Conservation (phyloP, 2,329 filamentous ascomycete genomes). For the Metarhizium robertsii region DNA sequence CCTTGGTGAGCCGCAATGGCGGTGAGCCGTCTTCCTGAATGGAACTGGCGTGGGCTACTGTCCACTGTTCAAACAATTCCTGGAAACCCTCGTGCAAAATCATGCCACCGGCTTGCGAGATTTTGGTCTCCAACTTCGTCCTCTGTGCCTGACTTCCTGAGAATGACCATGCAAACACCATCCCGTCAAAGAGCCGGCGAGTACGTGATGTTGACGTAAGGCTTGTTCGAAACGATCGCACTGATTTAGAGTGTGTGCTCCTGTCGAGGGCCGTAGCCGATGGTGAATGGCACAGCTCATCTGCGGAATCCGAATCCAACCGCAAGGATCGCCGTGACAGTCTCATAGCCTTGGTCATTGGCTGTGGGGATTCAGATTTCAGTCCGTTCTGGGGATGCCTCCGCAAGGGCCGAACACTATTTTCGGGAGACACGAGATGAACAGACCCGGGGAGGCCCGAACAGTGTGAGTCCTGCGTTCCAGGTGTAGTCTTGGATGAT, state of each 20-base stretch:
- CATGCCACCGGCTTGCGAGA: conserved; percentile 61
- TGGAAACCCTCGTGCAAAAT: conserved; percentile 71
- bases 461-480: conserved; percentile 21
- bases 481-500: conserved; percentile 27
- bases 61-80: conserved; percentile 56
- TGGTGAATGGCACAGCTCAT: conserved; percentile 36
- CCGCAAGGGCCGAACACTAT: conserved; percentile 11
- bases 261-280: conserved; percentile 26
- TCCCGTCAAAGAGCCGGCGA: conserved; percentile 56
- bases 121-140: conserved; percentile 45
- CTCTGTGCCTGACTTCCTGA: conserved; percentile 31
- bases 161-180: conserved; percentile 83
- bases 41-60: conserved; percentile 24
- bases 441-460: conserved; percentile 14
- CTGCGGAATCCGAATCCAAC: conserved; percentile 34
- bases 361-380: conserved; percentile 19
- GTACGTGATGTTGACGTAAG: conserved; percentile 16
- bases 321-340: conserved; percentile 16
- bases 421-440: conserved; percentile 15
- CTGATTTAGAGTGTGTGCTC: conserved; percentile 21
- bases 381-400: conserved; percentile 9
- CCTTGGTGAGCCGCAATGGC: conserved; percentile 42
- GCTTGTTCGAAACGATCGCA: conserved; percentile 18
- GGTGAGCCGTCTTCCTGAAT: conserved; percentile 20
- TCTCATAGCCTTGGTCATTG: conserved; percentile 11